Percentiles rank a stretch among this genome's conserved stretches.
Conservation (phyloP, 768 basidiomycete genomes). For the Boletus speciosus region DNA sequence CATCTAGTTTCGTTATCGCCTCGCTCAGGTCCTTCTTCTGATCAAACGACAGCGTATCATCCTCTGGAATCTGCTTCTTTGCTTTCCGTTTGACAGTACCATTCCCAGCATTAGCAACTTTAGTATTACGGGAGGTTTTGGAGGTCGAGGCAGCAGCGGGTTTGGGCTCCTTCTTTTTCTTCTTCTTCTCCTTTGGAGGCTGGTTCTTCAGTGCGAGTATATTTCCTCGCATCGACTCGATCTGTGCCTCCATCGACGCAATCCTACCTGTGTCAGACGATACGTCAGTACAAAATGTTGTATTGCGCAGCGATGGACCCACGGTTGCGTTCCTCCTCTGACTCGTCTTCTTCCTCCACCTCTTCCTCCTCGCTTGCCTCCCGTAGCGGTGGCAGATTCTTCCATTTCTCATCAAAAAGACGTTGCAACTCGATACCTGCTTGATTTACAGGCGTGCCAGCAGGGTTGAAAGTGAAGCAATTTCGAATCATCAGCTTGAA, state of each 20-base stretch:
- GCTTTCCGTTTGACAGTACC: slow-evolving; percentile 52
- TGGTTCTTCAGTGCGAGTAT: slow-evolving; percentile 58
- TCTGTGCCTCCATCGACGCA: slow-evolving; percentile 74
- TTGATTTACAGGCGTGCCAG: slow-evolving; percentile 80
- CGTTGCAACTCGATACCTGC: slow-evolving; percentile 84
- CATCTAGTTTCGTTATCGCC: slow-evolving; percentile 85
- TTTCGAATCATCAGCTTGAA: slow-evolving; percentile 95
- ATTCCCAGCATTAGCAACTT: slow-evolving; percentile 36
- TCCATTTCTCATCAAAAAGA: slow-evolving; percentile 93
- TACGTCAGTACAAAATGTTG: slow-evolving; percentile 6
- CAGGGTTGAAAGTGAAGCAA: slow-evolving; percentile 89
- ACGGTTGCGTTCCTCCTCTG: slow-evolving; percentile 70
- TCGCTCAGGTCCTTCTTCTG: slow-evolving; percentile 99
- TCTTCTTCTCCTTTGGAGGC: slow-evolving; percentile 63
- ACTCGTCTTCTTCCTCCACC: slow-evolving; percentile 59
- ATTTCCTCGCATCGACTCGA: slow-evolving; percentile 71
- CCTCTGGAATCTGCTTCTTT: slow-evolving; percentile 69
- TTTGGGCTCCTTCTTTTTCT: slow-evolving; percentile 64
- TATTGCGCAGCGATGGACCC: slow-evolving; percentile 24
- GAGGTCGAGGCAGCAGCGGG: slow-evolving; percentile 60
- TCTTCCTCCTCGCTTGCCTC: slow-evolving; percentile 58
- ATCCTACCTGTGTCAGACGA: slow-evolving; percentile 55
- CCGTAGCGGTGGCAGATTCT: slow-evolving; percentile 60
- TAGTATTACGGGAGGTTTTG: slow-evolving; percentile 54
- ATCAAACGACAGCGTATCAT: slow-evolving; percentile 85